These are phyloP conservation scores for Globisporangium takayamanum DNA, from an alignment of 352 stramenopile genomes.

Conservation along the genomic window DNA sequence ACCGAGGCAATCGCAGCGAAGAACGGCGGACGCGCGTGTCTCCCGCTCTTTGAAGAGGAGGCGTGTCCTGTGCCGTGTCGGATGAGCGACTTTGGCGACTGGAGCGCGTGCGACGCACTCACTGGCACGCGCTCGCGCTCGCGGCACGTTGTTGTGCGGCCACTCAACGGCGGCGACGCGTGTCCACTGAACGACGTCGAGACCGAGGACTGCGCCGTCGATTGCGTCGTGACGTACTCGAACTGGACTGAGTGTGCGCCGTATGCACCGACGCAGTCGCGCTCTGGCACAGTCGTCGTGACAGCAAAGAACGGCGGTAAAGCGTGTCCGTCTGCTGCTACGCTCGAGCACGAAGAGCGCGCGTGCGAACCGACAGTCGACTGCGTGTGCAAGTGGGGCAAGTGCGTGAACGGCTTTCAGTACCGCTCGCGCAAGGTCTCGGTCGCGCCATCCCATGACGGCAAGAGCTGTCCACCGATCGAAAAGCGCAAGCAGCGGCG, in stretches of 20 bases:
- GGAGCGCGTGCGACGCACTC: constrained; percentile 25
- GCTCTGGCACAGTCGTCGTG: constrained; percentile 1
- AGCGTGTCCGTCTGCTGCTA: neutral
- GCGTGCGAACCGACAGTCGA: constrained; percentile 4
- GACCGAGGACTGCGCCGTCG: constrained; percentile 23
- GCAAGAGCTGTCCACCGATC: constrained; percentile 20
- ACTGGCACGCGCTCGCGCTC: constrained; percentile 19
- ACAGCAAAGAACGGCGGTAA: constrained; percentile 1
- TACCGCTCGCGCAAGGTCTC: constrained; percentile 29
- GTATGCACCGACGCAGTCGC: constrained; percentile 1
- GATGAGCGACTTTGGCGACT: constrained; percentile 23
- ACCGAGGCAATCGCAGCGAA: constrained; percentile 17
- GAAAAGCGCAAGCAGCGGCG: constrained; percentile 9
- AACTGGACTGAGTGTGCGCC: constrained; percentile 22
- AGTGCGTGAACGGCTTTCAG: constrained; percentile 22
- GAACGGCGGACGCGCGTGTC: constrained; percentile 33
- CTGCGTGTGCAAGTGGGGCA: constrained; percentile 11
- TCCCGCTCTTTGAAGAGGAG: constrained; percentile 17
- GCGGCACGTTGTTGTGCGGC: constrained; percentile 17
- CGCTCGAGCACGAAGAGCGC: constrained; percentile 6
- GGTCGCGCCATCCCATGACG: constrained; percentile 24
- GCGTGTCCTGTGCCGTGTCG: constrained; percentile 41
- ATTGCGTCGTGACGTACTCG: constrained; percentile 38
- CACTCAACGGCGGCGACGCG: constrained; percentile 27
- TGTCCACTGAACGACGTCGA: constrained; percentile 22